Conservation (phyloP, 2,329 filamentous ascomycete genomes). For the Aureobasidium sp. region DNA sequence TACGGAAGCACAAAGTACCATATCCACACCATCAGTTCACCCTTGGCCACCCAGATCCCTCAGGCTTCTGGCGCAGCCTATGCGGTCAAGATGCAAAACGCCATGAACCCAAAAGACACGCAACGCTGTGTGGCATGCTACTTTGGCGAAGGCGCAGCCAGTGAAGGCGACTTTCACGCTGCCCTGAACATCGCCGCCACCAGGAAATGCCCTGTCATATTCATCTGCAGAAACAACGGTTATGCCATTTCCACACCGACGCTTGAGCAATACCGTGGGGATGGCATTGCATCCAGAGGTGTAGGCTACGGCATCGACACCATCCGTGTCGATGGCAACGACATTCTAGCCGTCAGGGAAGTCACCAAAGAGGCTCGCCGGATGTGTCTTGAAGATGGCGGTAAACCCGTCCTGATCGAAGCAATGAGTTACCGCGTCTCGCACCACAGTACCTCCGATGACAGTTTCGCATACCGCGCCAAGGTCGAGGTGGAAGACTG, state of each 20-base stretch:
- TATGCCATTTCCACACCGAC: conserved; percentile 87
- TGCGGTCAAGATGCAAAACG: conserved; percentile 70
- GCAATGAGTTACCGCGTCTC: conserved; percentile 98
- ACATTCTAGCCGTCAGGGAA: conserved; percentile 80
- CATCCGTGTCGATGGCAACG: conserved; percentile 87
- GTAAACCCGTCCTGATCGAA: conserved; percentile 77
- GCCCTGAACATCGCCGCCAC: conserved; percentile 88
- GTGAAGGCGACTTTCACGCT: conserved; percentile 86
- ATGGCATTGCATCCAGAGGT: conserved; percentile 80
- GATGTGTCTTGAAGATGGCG: conserved; percentile 71
- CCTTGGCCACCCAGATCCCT: conserved; percentile 80
- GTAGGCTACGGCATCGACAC: conserved; percentile 92
- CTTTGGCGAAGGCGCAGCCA: conserved; percentile 85
- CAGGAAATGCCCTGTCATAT: conserved; percentile 75
- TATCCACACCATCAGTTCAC: conserved; percentile 80
- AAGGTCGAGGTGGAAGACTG: conserved; percentile 90
- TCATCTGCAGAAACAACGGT: conserved; percentile 88
- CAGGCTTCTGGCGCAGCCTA: conserved; percentile 84
- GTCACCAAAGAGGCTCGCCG: conserved; percentile 67
- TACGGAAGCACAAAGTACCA: conserved; percentile 80
- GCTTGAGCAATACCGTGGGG: conserved; percentile 81
- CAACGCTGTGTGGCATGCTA: conserved; percentile 69
- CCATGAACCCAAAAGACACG: conserved; percentile 59
- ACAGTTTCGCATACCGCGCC: conserved; percentile 92
- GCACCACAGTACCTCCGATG: conserved; percentile 93